Evolutionary conservation across 2,329 filamentous ascomycete genomes (phyloP), one percentile per base, ranked within the genome.

Genomic region (Stylonectria norvegica): DNA sequence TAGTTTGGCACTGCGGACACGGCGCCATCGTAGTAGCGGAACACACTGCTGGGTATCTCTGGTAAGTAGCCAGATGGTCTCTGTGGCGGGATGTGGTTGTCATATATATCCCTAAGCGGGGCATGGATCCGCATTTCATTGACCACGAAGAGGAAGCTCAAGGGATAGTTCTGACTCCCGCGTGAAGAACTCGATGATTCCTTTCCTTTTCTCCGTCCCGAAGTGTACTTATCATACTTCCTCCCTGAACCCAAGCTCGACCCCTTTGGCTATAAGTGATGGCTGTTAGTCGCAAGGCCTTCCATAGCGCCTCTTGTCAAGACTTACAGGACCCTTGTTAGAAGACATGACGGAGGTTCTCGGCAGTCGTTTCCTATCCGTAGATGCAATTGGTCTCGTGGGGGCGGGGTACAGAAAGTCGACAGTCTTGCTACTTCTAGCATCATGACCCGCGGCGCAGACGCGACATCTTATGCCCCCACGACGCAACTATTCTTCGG

Each of bases 71-170:
- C 40, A 0, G 6, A 11, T 1, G 52, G 41, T 0, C 16, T 4
- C 1, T 30, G 35, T 0, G 65, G 67, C 0, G 67, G 67, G 4
- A 63, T 35, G 1, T 17, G 36, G 25, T 68, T 65, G n/a, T 37
- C 30, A 12, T 49, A 45, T 1, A 25, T 16, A 4, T 52, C 36
- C 3, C 15, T 7, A 0, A 32, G 38, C 5, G 49, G 50, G 5
- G 33, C 32, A 5, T 50, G 30, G 16, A 64, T 40, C 2, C 39
- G 5, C 4, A 68, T 49, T 28, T 67, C 60, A 42, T 67, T 68
- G 31, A 68, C 55, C 3, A 65, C 54, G 18, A 71, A 71, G 2
- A 70, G 45, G 39, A 71, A 71, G 22, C 54, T 60, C 2, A 58
- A 38, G 10, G 18, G 14, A 25, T 25, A 12, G 8, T 7, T 12